These are phyloP conservation scores for Paraglomus brasilianum DNA, from an alignment of 192 early-diverging fungal genomes.

Conservation along the genomic window DNA sequence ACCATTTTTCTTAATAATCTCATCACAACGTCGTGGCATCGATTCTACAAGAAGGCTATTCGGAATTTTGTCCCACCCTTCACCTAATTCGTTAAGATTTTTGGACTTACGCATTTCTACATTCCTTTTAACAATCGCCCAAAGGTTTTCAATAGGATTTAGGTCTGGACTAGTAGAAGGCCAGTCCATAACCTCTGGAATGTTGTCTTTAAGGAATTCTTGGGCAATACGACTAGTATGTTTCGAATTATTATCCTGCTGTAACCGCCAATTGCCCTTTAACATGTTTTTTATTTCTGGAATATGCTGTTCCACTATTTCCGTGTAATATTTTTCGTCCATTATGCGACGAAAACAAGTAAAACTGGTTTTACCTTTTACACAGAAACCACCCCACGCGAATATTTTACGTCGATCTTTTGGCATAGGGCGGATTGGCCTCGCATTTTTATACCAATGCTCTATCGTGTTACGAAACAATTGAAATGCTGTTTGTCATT, in stretches of 20 bases:
- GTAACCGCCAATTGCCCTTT: neutral
- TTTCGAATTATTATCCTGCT: slow-evolving; percentile 13
- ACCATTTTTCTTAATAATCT: neutral
- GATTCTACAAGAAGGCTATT: neutral
- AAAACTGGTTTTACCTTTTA: slow-evolving; percentile 12
- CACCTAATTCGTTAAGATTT: neutral
- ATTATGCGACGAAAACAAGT: slow-evolving; percentile 17
- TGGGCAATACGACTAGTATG: slow-evolving; percentile 14
- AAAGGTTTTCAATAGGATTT: slow-evolving; percentile 15
- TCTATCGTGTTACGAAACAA: slow-evolving; percentile 1
- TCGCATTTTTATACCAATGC: neutral
- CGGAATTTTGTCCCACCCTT: neutral
- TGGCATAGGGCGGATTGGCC: neutral
- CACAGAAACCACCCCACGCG: neutral
- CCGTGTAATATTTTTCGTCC: slow-evolving; percentile 10
- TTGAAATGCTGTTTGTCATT: slow-evolving; percentile 24
- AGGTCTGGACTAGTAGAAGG: slow-evolving; percentile 9
- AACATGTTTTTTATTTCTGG: neutral
- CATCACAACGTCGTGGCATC: neutral
- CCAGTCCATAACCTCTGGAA: slow-evolving; percentile 19
- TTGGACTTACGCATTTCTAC: slow-evolving; percentile 1
- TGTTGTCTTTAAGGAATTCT: slow-evolving; percentile 13
- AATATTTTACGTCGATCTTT: slow-evolving; percentile 11
- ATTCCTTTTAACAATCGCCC: slow-evolving; percentile 8
- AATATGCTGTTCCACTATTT: neutral